A percentile compares a stretch with the other conserved stretches of the same genome.
Evolutionary conservation across 805 yeast genomes (phyloP).

Genomic region (Phaffomyces opuntiae): DNA sequence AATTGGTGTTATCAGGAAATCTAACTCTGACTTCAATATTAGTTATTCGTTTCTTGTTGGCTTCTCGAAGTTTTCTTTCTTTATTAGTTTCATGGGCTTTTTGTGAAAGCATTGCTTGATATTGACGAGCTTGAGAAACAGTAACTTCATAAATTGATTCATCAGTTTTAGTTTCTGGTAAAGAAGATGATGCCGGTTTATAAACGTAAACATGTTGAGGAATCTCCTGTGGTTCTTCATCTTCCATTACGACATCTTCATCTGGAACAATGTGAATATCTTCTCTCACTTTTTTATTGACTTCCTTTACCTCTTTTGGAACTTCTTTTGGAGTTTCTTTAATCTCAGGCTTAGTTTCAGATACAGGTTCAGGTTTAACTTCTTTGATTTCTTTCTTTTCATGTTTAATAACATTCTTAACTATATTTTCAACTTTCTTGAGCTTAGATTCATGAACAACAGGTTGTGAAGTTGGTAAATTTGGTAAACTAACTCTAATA

Average conservation of each 20-base stretch:
- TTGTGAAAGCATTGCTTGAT: slow-evolving; percentile 41
- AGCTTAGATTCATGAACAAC: neutral
- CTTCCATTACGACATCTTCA: neutral
- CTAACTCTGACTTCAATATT: slow-evolving; percentile 39
- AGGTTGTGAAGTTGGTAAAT: slow-evolving; percentile 1
- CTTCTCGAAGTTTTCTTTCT: slow-evolving; percentile 29
- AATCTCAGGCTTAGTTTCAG: neutral
- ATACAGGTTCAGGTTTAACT: neutral
- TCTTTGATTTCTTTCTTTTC: neutral
- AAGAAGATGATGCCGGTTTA: slow-evolving; percentile 12
- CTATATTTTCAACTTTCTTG: neutral
- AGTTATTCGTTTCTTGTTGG: slow-evolving; percentile 20
- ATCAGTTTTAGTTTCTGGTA: slow-evolving; percentile 23
- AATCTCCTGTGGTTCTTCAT: slow-evolving; percentile 6
- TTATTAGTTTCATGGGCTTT: slow-evolving; percentile 35
- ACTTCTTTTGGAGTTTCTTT: neutral
- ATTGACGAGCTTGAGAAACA: slow-evolving; percentile 44
- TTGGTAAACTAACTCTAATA: slow-evolving; percentile 15
- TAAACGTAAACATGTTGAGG: slow-evolving; percentile 22
- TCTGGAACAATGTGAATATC: too few species aligned
- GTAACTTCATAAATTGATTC: slow-evolving; percentile 38
- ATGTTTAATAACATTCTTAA: neutral
- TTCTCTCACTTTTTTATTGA: neutral
- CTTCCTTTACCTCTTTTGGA: too few species aligned
- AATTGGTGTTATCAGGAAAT: slow-evolving; percentile 48